phyloP scores from a whole-genome alignment of 2,329 filamentous ascomycete species.

The Lojkania enalia region DNA sequence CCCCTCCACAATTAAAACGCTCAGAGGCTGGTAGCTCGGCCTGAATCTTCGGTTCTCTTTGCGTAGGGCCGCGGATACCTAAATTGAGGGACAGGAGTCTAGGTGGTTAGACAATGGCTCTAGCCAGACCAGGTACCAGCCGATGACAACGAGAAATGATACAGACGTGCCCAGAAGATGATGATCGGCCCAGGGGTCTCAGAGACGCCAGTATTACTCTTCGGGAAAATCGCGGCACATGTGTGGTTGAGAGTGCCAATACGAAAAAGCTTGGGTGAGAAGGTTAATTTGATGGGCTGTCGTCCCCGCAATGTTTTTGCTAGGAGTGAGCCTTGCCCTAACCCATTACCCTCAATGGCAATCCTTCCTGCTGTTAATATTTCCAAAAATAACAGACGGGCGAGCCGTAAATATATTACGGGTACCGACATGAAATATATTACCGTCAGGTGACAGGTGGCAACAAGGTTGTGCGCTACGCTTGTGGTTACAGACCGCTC shows the following conservation, averaged over 20 bases:
- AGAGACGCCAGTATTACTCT: slow-evolving; percentile 9
- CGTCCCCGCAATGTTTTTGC: slow-evolving; percentile 14
- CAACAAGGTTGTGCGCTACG: slow-evolving; percentile 12
- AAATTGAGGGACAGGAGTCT: slow-evolving; percentile 22
- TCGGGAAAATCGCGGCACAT: neutral
- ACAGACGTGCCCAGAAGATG: slow-evolving; percentile 2
- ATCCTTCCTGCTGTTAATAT: slow-evolving; percentile 9
- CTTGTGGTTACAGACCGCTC: too few species aligned
- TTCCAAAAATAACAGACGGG: slow-evolving; percentile 33
- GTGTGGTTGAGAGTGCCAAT: slow-evolving; percentile 29
- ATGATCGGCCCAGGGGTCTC: slow-evolving; percentile 13
- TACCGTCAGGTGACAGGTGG: slow-evolving; percentile 32
- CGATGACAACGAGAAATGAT: slow-evolving; percentile 6
- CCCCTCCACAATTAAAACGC: slow-evolving; percentile 20
- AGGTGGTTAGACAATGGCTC: slow-evolving; percentile 8
- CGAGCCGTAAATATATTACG: slow-evolving; percentile 24
- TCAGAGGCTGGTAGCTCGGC: slow-evolving; percentile 18
- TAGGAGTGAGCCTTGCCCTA: slow-evolving; percentile 16
- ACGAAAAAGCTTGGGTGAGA: slow-evolving; percentile 38
- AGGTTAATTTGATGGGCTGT: slow-evolving; percentile 33
- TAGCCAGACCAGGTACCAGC: slow-evolving; percentile 18
- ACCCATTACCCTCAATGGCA: slow-evolving; percentile 15
- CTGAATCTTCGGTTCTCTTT: slow-evolving; percentile 14
- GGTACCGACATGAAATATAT: slow-evolving; percentile 24
- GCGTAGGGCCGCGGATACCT: slow-evolving; percentile 20